A percentile compares a stretch with the other conserved stretches of the same genome.
Conservation (phyloP, 1,139 yeast genomes). For the Scheffersomyces cryptocercus region DNA sequence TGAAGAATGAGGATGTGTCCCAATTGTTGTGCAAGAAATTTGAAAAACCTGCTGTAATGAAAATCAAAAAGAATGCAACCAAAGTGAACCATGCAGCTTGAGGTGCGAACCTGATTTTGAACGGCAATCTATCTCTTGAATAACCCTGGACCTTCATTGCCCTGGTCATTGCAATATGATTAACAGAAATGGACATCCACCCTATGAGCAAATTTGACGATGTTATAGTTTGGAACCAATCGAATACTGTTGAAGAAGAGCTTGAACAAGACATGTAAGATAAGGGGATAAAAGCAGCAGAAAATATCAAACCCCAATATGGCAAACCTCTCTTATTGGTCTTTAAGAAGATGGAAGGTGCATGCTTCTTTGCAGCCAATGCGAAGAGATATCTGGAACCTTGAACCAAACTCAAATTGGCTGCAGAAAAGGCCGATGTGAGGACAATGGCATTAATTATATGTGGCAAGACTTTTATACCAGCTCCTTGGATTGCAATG, state of each 20-base stretch:
- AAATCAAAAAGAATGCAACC: constrained; percentile 28
- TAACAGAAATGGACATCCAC: constrained; percentile 31
- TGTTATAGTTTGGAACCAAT: constrained; percentile 29
- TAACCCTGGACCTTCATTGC: constrained; percentile 41
- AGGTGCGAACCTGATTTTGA: constrained; percentile 24
- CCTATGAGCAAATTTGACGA: constrained; percentile 23
- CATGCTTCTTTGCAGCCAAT: constrained; percentile 48
- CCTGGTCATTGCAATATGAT: constrained; percentile 32
- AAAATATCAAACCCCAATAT: constrained; percentile 24
- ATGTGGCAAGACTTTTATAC: constrained; percentile 49
- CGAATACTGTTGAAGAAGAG: constrained; percentile 23
- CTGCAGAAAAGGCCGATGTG: constrained; percentile 56
- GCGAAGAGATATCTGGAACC: constrained; percentile 47
- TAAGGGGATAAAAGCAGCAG: constrained; percentile 24
- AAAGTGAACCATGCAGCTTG: constrained; percentile 39
- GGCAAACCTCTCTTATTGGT: constrained; percentile 48
- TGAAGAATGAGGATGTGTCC: constrained; percentile 33
- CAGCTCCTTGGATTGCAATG: constrained; percentile 51
- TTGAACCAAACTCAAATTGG: constrained; percentile 42
- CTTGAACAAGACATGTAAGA: constrained; percentile 27
- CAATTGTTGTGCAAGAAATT: constrained; percentile 39
- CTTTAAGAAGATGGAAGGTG: constrained; percentile 46
- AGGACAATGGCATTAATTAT: constrained; percentile 52
- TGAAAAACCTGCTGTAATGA: constrained; percentile 42
- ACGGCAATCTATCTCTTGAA: constrained; percentile 36